Base-by-base conservation (phyloP, 23 red algal species). In the Gracilaria domingensis region DNA sequence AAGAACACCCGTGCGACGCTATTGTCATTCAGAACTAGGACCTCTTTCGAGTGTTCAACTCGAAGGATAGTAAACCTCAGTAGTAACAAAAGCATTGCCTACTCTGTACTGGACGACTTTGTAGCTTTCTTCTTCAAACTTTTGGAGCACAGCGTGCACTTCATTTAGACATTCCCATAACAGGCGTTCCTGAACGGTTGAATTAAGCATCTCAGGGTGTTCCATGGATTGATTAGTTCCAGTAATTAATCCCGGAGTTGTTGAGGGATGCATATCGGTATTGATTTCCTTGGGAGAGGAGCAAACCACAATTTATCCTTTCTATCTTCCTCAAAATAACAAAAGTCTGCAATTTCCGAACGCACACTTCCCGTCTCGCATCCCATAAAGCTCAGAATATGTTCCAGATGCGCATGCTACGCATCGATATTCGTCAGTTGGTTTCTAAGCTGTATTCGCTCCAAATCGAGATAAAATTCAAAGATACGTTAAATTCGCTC, bases 91-190 rank as follows among this genome's bases (percentile, higher is more conserved):
- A 86, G 64, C 83, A 86, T 86, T 25, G 66, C 49, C 50, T 86
- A 86, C 26, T 30, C 47, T 37, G 29, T 55, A 48, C 56, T 64
- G 62, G 16, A 66, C 69, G 18, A 17, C 69, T 45, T 45, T 47
- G 14, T 75, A 20, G n/a, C 37, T 40, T 75, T 75, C 69, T 44
- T 47, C 39, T 75, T 75, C 37, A 75, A n/a, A n/a, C 13, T 44
- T 0, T 75, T 75, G 36, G 8, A 75, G 17, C 35, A 32, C 69
- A 21, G 69, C 4, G 36, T 75, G 69, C 18, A 75, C 29, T 24
- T 72, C 86, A 61, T 79, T 89, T 37, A 80, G 86, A 30, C 86
- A 89, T 57, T 89, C 71, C 86, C 86, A 89, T 28, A 89, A 47
- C 13, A 89, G 72, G 18, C 86, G 86, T 78, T 89, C 86, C 42